Evolutionary conservation across 148 eudicot species (phyloP).

Genomic region (Tetragonia tetragonoides): DNA sequence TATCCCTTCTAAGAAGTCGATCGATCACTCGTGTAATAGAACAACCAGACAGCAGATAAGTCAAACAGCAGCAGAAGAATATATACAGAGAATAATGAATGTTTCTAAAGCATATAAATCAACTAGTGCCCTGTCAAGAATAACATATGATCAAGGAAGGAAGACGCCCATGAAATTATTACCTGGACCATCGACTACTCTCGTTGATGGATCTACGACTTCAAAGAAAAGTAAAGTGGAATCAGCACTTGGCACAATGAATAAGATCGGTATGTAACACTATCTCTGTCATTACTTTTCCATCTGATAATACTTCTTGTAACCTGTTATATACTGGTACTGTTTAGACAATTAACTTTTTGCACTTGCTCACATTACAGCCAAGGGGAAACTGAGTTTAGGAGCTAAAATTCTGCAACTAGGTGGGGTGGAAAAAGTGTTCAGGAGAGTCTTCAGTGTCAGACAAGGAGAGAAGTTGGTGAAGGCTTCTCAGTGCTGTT

Average conservation of each 20-base stretch:
- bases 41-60: too few relatives aligned
- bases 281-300: background rate
- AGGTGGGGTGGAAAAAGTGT: constrained; percentile 20
- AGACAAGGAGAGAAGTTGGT: constrained; percentile 18
- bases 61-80: too few relatives aligned
- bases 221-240: constrained; percentile 1
- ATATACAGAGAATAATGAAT: background rate
- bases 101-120: background rate
- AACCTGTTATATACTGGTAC: background rate
- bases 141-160: too few relatives aligned
- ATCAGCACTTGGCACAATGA: constrained; percentile 10
- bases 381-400: constrained; percentile 16
- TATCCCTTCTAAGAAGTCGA: background rate
- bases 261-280: constrained; percentile 6
- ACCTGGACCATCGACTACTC: constrained; percentile 8
- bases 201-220: background rate
- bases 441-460: constrained; percentile 8
- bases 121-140: background rate
- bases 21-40: too few relatives aligned
- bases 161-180: constrained; percentile 14
- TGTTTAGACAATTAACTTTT: background rate
- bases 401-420: constrained; percentile 25
- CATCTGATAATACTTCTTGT: background rate
- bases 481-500: constrained; percentile 27
- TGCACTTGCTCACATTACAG: background rate